These are phyloP conservation scores for Dendrobium nobile DNA, from an alignment of 106 monocot genomes.

Conservation along the genomic window DNA sequence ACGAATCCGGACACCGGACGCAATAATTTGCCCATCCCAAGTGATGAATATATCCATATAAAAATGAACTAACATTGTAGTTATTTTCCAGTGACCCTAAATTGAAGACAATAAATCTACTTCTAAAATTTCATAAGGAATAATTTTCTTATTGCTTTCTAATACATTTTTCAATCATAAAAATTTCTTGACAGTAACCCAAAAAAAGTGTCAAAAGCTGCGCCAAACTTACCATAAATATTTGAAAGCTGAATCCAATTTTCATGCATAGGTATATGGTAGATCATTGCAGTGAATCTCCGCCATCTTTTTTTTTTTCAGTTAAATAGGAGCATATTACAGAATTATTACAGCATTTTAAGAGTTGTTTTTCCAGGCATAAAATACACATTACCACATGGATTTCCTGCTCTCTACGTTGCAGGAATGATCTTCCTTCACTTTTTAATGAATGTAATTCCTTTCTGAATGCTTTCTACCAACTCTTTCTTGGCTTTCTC, in stretches of 20 bases:
- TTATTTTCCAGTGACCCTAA: too few relatives aligned
- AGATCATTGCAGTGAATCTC: neutral
- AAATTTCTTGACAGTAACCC: too few relatives aligned
- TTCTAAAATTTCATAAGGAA: too few relatives aligned
- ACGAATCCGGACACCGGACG: too few relatives aligned
- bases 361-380: neutral
- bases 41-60: too few relatives aligned
- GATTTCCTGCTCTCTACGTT: neutral
- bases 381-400: neutral
- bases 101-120: too few relatives aligned
- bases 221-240: too few relatives aligned
- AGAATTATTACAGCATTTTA: neutral
- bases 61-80: too few relatives aligned
- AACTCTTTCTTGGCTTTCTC: conserved; percentile 91
- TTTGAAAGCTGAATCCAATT: neutral
- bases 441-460: conserved; percentile 53
- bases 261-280: neutral
- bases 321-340: neutral
- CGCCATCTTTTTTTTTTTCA: neutral
- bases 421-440: neutral
- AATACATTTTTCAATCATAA: too few relatives aligned
- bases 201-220: too few relatives aligned
- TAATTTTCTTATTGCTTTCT: too few relatives aligned
- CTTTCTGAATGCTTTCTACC: conserved; percentile 56
- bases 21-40: too few relatives aligned